Base-by-base conservation (phyloP, 495 filamentous ascomycete species). In the Coniosporium apollinis region DNA sequence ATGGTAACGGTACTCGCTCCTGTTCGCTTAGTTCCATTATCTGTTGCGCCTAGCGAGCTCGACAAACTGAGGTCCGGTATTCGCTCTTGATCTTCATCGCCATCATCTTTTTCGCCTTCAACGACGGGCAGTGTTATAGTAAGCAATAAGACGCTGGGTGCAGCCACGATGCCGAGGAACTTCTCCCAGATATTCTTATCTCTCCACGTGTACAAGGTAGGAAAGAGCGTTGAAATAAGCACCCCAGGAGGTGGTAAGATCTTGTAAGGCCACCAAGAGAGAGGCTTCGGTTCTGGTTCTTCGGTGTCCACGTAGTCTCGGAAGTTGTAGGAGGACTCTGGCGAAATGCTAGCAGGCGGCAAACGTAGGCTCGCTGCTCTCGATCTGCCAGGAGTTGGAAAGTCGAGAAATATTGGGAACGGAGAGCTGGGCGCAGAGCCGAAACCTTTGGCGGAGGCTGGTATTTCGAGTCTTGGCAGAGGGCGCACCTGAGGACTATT, bases 61-160 rank as follows among this genome's bases (percentile, higher is more conserved):
- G n/a, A n/a, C n/a, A n/a, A n/a, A n/a, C n/a, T n/a, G 24, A 26
- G 24, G 9, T 26, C 24, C 24, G 24, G 1, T 17, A 3, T 8
- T 8, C 8, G 9, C 9, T 9, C 9, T 32, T 14, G 30, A 8
- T 32, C 48, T 8, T 57, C 19, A 8, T 54, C 56, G 13, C 56
- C 55, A n/a, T 72, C 66, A 1, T 64, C 55, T 3, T 69, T 58
- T 20, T 65, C 64, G 8, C 69, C 61, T 25, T 96, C 84, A 6
- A 94, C 74, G 0, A 96, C 84, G 3, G 91, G 91, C n/a, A 99
- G 52, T 0, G 91, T 96, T 22, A 89, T 74, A 0, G 85, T 85
- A 8, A 99, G 66, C 4, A 94, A 61, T 35, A 99, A 85, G 19
- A 96, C 79, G 46, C 78, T 92, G 3, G 89, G 84, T 2, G 82